Base-by-base conservation (phyloP, 768 basidiomycete genomes). In the Zangia roseola region DNA sequence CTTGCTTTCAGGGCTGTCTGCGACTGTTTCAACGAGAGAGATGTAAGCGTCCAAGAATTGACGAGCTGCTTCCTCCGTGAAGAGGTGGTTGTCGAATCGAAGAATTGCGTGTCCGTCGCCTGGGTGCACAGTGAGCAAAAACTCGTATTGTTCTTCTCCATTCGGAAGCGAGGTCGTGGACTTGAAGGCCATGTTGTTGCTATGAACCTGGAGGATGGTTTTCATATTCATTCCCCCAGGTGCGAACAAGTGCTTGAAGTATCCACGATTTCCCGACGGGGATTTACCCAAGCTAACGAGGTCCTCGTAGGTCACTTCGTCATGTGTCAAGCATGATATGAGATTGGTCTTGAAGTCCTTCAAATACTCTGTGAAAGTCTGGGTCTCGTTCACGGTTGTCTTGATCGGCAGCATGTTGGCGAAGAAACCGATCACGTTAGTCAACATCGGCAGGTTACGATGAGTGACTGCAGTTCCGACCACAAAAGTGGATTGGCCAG, bases 191-290 rank as follows among this genome's bases (percentile, higher is more conserved):
- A 62, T 53, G 36, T 54, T 24, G 24, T 59, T 59, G 33, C 14
- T 43, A 20, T 55, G 49, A 21, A 66, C 53, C 12, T 57, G 57
- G 23, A 57, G 54, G 13, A 66, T 58, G 9, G 54, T 62, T 3
- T 66, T 51, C 54, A 58, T 47, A 42, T 59, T 66, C 57, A 64
- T 57, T 30, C 63, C 63, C 26, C 64, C 64, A 3, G 59, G 57
- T 30, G 64, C 64, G 53, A 65, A 65, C 23, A 65, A 45, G 45
- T 65, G 64, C 41, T 65, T 65, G 56, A 65, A 65, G 55, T 66
- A 65, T 48, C 64, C 61, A 24, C 64, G 64, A 16, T 44, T 50
- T 16, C 54, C 41, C 13, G 59, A 45, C 19, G 60, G 51, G 3
- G 62, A 61, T 40, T 60, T 65, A 25, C 59, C 59, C 12, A 64